A percentile compares a stretch with the other conserved stretches of the same genome.
These are phyloP conservation scores for Luffa aegyptiaca DNA, from an alignment of 306 rosid genomes.

Conservation along the genomic window DNA sequence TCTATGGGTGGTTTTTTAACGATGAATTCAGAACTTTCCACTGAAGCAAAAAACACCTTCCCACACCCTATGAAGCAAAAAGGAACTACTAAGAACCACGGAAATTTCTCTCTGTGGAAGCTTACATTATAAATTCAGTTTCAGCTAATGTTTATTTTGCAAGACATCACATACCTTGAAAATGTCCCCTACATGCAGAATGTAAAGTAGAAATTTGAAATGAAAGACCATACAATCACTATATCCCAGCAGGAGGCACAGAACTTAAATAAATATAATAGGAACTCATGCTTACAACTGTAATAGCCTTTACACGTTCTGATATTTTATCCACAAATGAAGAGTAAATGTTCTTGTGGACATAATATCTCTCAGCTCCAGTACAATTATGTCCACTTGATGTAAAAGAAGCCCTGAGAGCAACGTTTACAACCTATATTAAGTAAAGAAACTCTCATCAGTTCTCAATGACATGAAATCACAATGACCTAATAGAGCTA, in stretches of 20 bases:
- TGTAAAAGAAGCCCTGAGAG: conserved; percentile 86
- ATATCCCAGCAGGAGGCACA: not conserved
- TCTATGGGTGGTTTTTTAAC: not conserved
- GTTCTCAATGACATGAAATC: not conserved
- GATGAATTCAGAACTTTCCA: not conserved
- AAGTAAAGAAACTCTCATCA: conserved; percentile 21
- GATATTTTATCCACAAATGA: conserved; percentile 64
- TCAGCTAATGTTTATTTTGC: not conserved
- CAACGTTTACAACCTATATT: conserved; percentile 78
- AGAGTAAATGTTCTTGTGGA: conserved; percentile 62
- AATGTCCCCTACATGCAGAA: not conserved
- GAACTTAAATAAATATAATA: not conserved
- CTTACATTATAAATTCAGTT: not conserved
- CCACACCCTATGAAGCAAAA: not conserved
- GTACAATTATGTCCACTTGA: conserved; percentile 98
- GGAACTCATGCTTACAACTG: conserved; percentile 55
- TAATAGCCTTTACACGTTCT: conserved; percentile 67
- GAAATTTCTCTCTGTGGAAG: not conserved
- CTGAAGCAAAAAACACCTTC: not conserved
- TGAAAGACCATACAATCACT: not conserved
- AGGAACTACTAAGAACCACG: not conserved
- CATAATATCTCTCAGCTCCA: conserved; percentile 96
- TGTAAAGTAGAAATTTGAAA: not conserved
- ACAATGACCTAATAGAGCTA: not conserved
- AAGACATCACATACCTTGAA: not conserved